Evolutionary conservation across 73 alveolate genomes (phyloP).

Genomic region (Tetrahymena borealis): DNA sequence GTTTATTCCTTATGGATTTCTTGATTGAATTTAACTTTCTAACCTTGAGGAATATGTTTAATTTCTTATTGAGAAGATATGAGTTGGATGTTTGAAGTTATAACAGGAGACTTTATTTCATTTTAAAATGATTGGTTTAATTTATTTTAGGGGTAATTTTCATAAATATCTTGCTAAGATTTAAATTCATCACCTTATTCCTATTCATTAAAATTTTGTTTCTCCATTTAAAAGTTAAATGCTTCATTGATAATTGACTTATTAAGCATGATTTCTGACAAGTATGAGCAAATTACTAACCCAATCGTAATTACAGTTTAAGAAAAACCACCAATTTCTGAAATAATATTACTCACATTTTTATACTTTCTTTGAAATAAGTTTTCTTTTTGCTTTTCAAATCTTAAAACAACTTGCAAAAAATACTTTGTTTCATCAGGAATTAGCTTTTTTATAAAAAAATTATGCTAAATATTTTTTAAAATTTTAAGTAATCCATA

Average conservation of each 20-base stretch:
- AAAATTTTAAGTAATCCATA: no score
- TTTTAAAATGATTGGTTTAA: no score
- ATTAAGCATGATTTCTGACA: not conserved
- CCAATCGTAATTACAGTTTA: not conserved
- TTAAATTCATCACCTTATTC: no score
- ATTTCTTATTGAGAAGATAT: no score
- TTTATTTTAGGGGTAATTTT: no score
- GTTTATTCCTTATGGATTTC: no score
- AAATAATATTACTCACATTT: not conserved
- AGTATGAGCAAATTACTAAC: not conserved
- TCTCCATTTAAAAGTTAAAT: not conserved
- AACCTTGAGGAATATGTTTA: no score
- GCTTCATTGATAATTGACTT: not conserved
- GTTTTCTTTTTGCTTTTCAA: not conserved
- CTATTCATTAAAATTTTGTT: not conserved
- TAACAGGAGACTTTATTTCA: no score
- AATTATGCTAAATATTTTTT: no score
- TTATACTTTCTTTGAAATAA: not conserved
- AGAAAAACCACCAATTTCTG: not conserved
- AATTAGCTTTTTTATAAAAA: not conserved
- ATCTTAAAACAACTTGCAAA: not conserved
- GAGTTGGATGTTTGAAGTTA: no score
- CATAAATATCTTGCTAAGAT: no score
- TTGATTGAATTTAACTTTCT: no score
- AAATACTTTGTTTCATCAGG: not conserved